Conservation (phyloP, 345 rosid species). For the Angophora floribunda region DNA sequence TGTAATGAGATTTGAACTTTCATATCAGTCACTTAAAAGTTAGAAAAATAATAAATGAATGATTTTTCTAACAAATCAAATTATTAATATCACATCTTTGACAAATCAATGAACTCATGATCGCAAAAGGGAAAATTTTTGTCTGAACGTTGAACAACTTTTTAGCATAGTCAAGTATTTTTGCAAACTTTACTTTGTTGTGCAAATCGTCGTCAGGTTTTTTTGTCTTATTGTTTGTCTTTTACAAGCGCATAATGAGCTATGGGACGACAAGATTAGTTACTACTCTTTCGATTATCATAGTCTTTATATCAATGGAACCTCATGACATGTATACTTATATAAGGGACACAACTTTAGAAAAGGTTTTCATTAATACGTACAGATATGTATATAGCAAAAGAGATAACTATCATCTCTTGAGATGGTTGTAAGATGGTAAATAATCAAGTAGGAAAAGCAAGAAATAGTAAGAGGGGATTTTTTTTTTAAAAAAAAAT, state of each 20-base stretch:
- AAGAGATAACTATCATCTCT: neutral
- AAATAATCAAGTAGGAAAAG: neutral
- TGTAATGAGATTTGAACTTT: neutral
- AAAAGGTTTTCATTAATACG: too few relatives aligned
- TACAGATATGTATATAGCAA: too few relatives aligned
- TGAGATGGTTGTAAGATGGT: neutral
- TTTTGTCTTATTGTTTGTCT: too few relatives aligned
- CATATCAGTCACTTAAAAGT: neutral
- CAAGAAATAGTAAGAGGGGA: neutral
- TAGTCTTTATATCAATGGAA: too few relatives aligned
- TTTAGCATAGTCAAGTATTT: neutral
- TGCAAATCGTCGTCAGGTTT: neutral
- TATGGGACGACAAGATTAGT: too few relatives aligned
- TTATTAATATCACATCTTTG: neutral
- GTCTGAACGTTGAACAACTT: neutral
- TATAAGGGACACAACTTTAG: too few relatives aligned
- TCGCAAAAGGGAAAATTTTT: neutral
- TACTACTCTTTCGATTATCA: too few relatives aligned
- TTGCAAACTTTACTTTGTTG: neutral
- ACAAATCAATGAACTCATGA: neutral
- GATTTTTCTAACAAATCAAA: neutral
- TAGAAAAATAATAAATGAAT: neutral
- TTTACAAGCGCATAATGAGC: too few relatives aligned
- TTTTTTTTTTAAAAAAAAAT: too few relatives aligned
- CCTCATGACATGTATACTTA: too few relatives aligned